Conservation (phyloP, 2,329 filamentous ascomycete species). For the Trichoderma atroviride region DNA sequence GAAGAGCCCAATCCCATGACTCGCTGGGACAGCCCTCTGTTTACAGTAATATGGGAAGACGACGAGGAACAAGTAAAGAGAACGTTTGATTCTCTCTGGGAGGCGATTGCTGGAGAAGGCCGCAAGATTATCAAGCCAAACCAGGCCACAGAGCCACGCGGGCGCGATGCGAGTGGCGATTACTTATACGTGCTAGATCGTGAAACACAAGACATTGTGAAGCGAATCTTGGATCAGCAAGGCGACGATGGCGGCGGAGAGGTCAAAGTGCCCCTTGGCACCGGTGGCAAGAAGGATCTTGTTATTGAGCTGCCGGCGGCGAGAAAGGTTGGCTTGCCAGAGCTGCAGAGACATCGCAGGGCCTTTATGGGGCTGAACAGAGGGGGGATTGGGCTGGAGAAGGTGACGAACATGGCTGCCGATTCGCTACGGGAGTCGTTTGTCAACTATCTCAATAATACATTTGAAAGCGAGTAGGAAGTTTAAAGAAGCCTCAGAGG, state of each 20-base stretch:
- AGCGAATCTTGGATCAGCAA: slow-evolving; percentile 68
- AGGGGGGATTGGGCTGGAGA: slow-evolving; percentile 64
- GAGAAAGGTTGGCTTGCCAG: slow-evolving; percentile 68
- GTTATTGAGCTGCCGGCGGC: slow-evolving; percentile 64
- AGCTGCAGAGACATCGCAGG: slow-evolving; percentile 74
- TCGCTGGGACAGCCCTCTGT: slow-evolving; percentile 81
- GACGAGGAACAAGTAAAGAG: slow-evolving; percentile 57
- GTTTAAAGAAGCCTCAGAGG: not conserved
- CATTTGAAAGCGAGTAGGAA: slow-evolving; percentile 52
- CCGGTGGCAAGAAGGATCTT: slow-evolving; percentile 49
- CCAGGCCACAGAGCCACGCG: slow-evolving; percentile 68
- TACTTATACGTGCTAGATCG: slow-evolving; percentile 81
- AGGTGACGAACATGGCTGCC: slow-evolving; percentile 56
- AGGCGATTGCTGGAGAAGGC: slow-evolving; percentile 66
- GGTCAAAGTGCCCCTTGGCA: slow-evolving; percentile 51
- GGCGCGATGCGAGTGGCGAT: slow-evolving; percentile 66
- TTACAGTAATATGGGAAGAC: slow-evolving; percentile 78
- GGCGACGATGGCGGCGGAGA: slow-evolving; percentile 67
- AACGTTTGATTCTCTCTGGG: slow-evolving; percentile 72
- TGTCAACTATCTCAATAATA: slow-evolving; percentile 67
- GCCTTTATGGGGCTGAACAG: slow-evolving; percentile 78
- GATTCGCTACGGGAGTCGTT: slow-evolving; percentile 64
- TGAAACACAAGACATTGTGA: slow-evolving; percentile 76
- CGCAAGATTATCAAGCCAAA: slow-evolving; percentile 72
- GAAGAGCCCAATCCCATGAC: slow-evolving; percentile 87